Conservation (phyloP, 2,329 filamentous ascomycete species). For the Xylariaceae sp. region DNA sequence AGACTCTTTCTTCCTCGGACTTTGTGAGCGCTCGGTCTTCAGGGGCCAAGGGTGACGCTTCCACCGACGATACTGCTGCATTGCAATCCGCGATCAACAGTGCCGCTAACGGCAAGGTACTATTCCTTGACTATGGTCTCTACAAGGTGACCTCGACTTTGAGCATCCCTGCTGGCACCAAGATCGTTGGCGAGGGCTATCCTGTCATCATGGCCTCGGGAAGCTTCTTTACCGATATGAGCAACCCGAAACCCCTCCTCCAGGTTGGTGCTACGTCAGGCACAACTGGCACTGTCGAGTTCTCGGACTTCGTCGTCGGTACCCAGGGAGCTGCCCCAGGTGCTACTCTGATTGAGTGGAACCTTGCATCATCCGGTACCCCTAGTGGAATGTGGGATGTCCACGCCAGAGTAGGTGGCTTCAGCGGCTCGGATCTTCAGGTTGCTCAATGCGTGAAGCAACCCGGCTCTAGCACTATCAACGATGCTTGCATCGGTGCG, state of each 20-base stretch:
- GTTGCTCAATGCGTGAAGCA: conserved; percentile 61
- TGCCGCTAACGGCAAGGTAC: conserved; percentile 45
- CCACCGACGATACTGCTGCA: conserved; percentile 62
- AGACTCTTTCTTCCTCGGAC: conserved; percentile 46
- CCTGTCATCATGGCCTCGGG: conserved; percentile 50
- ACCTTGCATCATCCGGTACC: conserved; percentile 47
- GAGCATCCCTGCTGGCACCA: conserved; percentile 37
- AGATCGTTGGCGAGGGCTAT: conserved; percentile 30
- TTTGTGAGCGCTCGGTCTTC: conserved; percentile 52
- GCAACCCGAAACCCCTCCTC: conserved; percentile 59
- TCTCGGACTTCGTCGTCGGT: conserved; percentile 67
- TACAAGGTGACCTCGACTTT: conserved; percentile 49
- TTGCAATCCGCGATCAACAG: conserved; percentile 53
- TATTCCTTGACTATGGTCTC: conserved; percentile 54
- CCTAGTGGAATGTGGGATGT: conserved; percentile 67
- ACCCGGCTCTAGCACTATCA: conserved; percentile 26
- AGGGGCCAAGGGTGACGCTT: conserved; percentile 66
- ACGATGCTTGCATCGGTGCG: conserved; percentile 31
- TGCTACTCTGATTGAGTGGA: conserved; percentile 70
- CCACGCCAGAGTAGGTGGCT: conserved; percentile 70
- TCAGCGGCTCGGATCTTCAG: conserved; percentile 64
- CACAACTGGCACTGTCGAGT: conserved; percentile 62
- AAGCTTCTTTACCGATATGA: conserved; percentile 49
- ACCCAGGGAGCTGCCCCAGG: conserved; percentile 64
- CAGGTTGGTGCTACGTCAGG: conserved; percentile 58